phyloP scores from a whole-genome alignment of 352 stramenopile species.

The Globisporangium sylvaticum region DNA sequence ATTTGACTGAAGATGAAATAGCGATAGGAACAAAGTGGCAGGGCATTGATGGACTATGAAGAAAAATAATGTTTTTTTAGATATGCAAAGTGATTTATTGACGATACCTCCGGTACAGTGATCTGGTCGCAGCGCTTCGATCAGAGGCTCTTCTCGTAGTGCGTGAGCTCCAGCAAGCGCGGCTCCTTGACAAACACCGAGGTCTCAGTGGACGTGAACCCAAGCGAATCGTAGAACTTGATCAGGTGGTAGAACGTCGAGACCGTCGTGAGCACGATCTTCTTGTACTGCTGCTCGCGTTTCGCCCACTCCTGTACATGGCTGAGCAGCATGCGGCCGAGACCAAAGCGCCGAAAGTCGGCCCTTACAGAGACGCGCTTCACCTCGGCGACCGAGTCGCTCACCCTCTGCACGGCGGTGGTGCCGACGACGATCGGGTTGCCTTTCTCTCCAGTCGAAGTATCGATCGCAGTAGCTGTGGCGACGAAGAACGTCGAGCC shows the following conservation, averaged over 20 bases:
- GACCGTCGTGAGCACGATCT: not conserved
- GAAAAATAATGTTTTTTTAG: too few species aligned
- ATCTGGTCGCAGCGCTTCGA: not conserved
- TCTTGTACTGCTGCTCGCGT: not conserved
- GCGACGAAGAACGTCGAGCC: constrained; percentile 7
- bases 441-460: not conserved
- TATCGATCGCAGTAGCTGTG: not conserved
- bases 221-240: constrained; percentile 12
- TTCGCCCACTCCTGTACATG: constrained; percentile 3
- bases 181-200: constrained; percentile 1
- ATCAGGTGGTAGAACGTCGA: not conserved
- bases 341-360: constrained; percentile 9
- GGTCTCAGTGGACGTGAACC: constrained; percentile 1
- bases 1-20: too few species aligned
- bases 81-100: not conserved
- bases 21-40: too few species aligned
- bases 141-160: constrained; percentile 6
- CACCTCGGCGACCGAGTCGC: not conserved
- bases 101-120: not conserved
- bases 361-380: constrained; percentile 4
- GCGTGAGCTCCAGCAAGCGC: constrained; percentile 2
- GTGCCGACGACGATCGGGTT: not conserved
- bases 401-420: not conserved
- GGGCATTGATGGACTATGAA: too few species aligned
- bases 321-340: constrained; percentile 3